These are phyloP conservation scores for Emergomyces orientalis DNA, from an alignment of 2,329 filamentous ascomycete genomes.

Conservation along the genomic window DNA sequence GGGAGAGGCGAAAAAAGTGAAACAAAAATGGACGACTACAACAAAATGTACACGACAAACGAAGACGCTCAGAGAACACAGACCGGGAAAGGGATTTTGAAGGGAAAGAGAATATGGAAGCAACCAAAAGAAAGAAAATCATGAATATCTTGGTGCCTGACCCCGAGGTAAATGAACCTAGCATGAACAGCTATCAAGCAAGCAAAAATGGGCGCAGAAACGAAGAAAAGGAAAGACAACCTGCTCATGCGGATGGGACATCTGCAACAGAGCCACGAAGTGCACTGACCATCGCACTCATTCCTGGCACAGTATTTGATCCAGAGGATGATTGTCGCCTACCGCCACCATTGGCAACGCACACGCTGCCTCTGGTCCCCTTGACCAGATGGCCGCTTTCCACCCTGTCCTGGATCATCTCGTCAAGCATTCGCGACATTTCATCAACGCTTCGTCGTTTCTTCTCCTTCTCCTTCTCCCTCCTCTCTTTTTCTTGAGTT, in stretches of 20 bases:
- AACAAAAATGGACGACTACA: neutral
- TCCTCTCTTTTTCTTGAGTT: constrained; percentile 38
- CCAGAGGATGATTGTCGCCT: constrained; percentile 24
- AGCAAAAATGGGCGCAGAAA: constrained; percentile 10
- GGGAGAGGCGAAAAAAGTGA: neutral
- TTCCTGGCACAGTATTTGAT: constrained; percentile 18
- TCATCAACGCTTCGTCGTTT: constrained; percentile 69
- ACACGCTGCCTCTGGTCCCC: constrained; percentile 57
- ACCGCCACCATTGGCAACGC: constrained; percentile 43
- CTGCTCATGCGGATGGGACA: constrained; percentile 10
- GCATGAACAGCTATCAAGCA: neutral
- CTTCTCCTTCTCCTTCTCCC: constrained; percentile 37
- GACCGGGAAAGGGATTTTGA: neutral
- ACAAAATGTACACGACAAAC: neutral
- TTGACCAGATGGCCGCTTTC: constrained; percentile 64
- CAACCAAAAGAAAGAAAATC: neutral
- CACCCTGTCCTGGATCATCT: constrained; percentile 88
- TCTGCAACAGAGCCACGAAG: constrained; percentile 18
- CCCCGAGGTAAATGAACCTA: neutral
- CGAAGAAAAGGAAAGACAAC: neutral
- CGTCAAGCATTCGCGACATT: constrained; percentile 86
- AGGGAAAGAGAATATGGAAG: neutral
- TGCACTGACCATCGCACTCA: constrained; percentile 22
- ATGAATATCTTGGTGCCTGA: neutral
- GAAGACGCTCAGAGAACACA: neutral